phyloP scores from a whole-genome alignment of 306 rosid genomes.

The Oxytropis ochrocephala region DNA sequence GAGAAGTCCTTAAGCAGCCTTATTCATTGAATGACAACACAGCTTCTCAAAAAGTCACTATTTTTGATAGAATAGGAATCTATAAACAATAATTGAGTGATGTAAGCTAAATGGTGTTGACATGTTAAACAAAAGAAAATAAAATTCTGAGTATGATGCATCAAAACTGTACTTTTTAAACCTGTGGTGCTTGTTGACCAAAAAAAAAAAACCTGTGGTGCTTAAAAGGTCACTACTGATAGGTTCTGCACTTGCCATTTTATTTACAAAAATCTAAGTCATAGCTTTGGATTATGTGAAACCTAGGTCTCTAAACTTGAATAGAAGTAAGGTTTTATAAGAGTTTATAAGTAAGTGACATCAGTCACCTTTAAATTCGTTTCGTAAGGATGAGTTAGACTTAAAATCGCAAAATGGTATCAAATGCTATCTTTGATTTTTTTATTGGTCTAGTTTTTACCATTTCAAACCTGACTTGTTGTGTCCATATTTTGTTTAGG shows the following conservation, averaged over 20 bases:
- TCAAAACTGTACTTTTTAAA: neutral
- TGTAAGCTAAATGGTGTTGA: neutral
- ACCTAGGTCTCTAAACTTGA: no score
- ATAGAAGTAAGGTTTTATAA: no score
- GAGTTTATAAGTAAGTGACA: no score
- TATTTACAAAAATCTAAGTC: neutral
- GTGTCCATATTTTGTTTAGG: no score
- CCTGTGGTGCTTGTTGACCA: no score
- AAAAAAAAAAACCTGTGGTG: no score
- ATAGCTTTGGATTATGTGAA: neutral
- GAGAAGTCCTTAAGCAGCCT: neutral
- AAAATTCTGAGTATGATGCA: neutral
- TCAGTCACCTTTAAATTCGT: no score
- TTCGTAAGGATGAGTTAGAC: no score
- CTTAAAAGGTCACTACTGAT: neutral
- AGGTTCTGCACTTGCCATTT: neutral
- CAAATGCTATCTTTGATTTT: no score
- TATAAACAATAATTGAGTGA: neutral
- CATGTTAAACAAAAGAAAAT: neutral
- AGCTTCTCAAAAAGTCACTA: neutral
- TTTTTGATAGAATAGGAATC: neutral
- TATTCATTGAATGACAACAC: neutral
- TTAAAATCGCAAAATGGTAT: no score
- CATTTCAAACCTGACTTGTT: no score
- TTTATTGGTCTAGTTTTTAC: no score